Evolutionary conservation across 768 basidiomycete genomes (phyloP).

Genomic region (Kwoniella botswanensis): DNA sequence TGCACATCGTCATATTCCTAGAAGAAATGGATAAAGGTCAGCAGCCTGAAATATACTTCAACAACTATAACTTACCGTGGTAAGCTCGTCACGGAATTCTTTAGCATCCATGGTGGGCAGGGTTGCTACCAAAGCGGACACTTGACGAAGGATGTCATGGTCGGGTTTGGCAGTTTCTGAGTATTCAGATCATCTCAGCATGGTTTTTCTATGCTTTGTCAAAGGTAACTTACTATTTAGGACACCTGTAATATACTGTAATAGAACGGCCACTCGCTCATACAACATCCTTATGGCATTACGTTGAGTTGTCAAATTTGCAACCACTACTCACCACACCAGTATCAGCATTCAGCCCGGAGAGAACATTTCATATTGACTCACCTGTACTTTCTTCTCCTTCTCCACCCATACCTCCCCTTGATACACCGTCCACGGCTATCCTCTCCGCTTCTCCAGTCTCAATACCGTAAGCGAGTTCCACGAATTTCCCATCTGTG

Average conservation of each 20-base stretch:
- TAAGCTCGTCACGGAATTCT: conserved; percentile 84
- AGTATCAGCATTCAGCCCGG: background rate
- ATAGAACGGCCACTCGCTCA: conserved; percentile 81
- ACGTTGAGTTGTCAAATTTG: conserved; percentile 85
- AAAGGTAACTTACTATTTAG: conserved; percentile 66
- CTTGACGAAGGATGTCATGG: conserved; percentile 77
- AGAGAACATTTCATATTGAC: conserved; percentile 48
- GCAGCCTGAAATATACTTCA: background rate
- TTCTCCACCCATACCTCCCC: conserved; percentile 61
- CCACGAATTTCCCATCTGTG: conserved; percentile 76
- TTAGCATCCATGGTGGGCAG: conserved; percentile 84
- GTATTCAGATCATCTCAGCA: background rate
- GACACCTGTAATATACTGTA: conserved; percentile 81
- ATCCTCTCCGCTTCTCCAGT: conserved; percentile 99
- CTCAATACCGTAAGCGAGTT: conserved; percentile 85
- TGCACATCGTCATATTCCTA: conserved; percentile 98
- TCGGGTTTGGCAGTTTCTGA: conserved; percentile 76
- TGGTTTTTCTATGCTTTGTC: background rate
- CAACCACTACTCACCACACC: conserved; percentile 69
- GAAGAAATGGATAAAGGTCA: conserved; percentile 21
- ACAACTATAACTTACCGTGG: conserved; percentile 66
- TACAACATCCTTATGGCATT: conserved; percentile 97
- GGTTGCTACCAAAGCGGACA: conserved; percentile 83
- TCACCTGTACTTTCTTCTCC: conserved; percentile 78
- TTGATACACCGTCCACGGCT: conserved; percentile 93